Percentiles rank a stretch among this genome's conserved stretches.
Conservation (phyloP, 148 eudicot species). For the Rhododendron kiyosumense region DNA sequence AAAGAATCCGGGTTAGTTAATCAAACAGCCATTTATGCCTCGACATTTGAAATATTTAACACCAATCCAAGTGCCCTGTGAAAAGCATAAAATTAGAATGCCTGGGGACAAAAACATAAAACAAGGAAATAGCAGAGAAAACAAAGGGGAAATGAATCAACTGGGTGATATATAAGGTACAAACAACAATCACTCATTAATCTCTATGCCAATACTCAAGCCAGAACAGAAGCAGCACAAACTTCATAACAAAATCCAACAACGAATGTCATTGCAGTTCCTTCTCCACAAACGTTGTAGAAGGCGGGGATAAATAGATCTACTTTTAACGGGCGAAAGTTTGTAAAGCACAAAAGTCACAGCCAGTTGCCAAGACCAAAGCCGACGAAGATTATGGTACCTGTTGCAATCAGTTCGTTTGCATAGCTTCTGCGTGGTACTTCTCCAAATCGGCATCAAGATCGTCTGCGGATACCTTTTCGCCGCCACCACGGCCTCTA, state of each 20-base stretch:
- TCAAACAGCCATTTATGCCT: not conserved
- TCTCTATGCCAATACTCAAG: not conserved
- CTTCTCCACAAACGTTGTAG: not conserved
- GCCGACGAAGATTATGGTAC: not conserved
- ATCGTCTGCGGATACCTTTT: conserved; percentile 33
- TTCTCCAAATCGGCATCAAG: conserved; percentile 55
- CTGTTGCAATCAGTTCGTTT: conserved; percentile 22
- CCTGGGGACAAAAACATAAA: not conserved
- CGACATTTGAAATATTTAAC: not conserved
- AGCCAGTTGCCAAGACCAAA: not conserved
- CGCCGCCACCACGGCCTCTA: conserved; percentile 23
- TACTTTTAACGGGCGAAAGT: not conserved
- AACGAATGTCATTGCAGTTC: not conserved
- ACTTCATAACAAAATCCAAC: not conserved
- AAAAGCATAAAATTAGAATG: not conserved
- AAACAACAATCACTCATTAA: conserved; percentile 1
- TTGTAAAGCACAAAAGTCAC: not conserved
- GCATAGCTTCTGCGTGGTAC: conserved; percentile 42
- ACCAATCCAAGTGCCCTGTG: not conserved
- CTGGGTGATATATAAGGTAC: not conserved
- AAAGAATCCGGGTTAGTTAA: not conserved
- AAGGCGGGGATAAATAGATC: not conserved
- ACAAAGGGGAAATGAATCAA: not conserved
- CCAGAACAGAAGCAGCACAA: not conserved
- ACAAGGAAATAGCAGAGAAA: not conserved